phyloP scores from a whole-genome alignment of 306 rosid species.

The Prunus padus region DNA sequence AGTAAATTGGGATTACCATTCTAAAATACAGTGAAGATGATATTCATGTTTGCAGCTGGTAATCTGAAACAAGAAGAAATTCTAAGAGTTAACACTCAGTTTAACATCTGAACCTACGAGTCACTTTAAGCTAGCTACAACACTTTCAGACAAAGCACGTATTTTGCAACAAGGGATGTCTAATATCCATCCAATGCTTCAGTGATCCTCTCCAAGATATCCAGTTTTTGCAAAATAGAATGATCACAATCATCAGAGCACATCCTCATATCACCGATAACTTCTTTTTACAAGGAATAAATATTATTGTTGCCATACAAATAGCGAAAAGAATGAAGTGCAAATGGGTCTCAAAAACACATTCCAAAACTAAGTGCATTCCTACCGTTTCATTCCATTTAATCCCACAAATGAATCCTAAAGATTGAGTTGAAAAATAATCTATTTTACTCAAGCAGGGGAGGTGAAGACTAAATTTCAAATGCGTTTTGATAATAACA shows the following conservation, averaged over 20 bases:
- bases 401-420: neutral
- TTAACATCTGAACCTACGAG: neutral
- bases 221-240: neutral
- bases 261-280: neutral
- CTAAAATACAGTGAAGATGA: conserved; percentile 94
- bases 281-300: neutral
- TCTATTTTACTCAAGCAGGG: neutral
- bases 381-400: neutral
- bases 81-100: conserved; percentile 1
- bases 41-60: conserved; percentile 94
- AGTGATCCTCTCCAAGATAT: neutral
- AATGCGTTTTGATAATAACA: neutral
- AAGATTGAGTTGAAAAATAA: neutral
- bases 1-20: conserved; percentile 55
- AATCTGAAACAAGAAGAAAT: conserved; percentile 48
- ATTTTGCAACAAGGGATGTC: neutral
- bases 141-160: neutral
- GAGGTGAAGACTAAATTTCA: neutral
- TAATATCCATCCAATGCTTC: neutral
- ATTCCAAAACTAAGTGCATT: neutral
- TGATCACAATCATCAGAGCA: neutral
- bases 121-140: neutral
- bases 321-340: neutral
- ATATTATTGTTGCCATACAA: neutral
- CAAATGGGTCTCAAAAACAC: neutral